A percentile compares a stretch with the other conserved stretches of the same genome.
phyloP scores from a whole-genome alignment of 495 filamentous ascomycete species.

The Articulospora tetracladia region DNA sequence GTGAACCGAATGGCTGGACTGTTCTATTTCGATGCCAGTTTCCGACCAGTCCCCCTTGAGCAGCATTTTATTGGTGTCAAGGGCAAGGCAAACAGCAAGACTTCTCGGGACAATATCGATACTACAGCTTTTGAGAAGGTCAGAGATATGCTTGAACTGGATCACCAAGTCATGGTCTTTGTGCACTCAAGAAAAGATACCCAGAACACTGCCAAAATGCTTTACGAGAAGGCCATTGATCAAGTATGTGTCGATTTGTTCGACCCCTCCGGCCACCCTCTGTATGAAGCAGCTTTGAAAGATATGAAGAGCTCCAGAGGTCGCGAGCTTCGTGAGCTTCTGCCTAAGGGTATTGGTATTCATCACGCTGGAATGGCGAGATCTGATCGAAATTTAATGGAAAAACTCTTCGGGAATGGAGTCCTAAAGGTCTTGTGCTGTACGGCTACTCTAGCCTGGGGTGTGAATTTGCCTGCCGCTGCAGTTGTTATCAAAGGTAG shows the following conservation, averaged over 20 bases:
- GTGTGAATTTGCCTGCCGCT: constrained; percentile 96
- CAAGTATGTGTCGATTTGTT: constrained; percentile 74
- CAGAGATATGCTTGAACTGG: constrained; percentile 80
- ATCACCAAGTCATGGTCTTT: constrained; percentile 98
- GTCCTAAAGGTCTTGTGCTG: constrained; percentile 95
- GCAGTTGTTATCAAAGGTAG: constrained; percentile 85
- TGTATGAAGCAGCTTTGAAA: constrained; percentile 67
- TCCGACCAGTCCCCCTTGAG: constrained; percentile 92
- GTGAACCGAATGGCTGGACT: constrained; percentile 91
- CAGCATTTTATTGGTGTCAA: constrained; percentile 97
- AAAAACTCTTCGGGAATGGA: constrained; percentile 83
- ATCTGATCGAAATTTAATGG: constrained; percentile 89
- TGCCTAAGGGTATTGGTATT: constrained; percentile 85
- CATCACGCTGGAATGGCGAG: constrained; percentile 96
- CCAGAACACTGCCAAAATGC: constrained; percentile 75
- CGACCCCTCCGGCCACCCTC: constrained; percentile 65
- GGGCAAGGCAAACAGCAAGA: constrained; percentile 76
- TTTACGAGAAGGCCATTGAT: constrained; percentile 83
- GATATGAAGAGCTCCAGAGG: constrained; percentile 83
- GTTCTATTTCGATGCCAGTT: constrained; percentile 96
- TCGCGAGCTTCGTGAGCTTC: constrained; percentile 79
- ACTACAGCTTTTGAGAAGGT: constrained; percentile 86
- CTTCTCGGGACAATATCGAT: constrained; percentile 85
- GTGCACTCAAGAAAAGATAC: constrained; percentile 97
- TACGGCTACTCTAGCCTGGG: constrained; percentile 97